Conservation (phyloP, 1,139 yeast species). For the Candida gigantensis region DNA sequence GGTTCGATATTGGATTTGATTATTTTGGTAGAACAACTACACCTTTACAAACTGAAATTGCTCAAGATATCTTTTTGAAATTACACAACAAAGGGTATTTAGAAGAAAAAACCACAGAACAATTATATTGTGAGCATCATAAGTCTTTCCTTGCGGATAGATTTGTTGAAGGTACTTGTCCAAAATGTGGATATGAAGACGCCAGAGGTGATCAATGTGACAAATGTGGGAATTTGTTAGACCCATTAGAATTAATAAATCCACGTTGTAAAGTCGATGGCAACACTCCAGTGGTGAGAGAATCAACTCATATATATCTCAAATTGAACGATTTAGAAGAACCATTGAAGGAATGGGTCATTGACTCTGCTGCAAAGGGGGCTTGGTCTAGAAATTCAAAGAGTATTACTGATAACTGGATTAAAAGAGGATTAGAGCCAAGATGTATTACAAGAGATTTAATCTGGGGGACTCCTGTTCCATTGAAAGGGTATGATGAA, state of each 20-base stretch:
- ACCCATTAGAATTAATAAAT: slow-evolving; percentile 88
- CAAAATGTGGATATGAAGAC: slow-evolving; percentile 90
- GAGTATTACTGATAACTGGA: slow-evolving; percentile 88
- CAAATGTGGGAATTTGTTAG: slow-evolving; percentile 84
- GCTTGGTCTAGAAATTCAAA: slow-evolving; percentile 90
- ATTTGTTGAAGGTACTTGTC: slow-evolving; percentile 97
- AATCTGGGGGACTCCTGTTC: slow-evolving; percentile 98
- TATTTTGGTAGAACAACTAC: slow-evolving; percentile 97
- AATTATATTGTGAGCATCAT: slow-evolving; percentile 88
- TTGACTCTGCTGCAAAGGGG: slow-evolving; percentile 66
- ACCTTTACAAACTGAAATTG: slow-evolving; percentile 85
- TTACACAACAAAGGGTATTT: slow-evolving; percentile 71
- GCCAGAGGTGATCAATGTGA: slow-evolving; percentile 99
- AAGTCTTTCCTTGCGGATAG: slow-evolving; percentile 93
- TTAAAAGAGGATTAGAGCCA: slow-evolving; percentile 88
- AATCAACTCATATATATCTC: slow-evolving; percentile 84
- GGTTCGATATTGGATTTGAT: slow-evolving; percentile 96
- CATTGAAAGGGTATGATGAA: slow-evolving; percentile 74
- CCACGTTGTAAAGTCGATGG: slow-evolving; percentile 95
- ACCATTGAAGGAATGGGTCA: slow-evolving; percentile 71
- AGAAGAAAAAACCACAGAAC: slow-evolving; percentile 86
- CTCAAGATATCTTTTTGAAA: slow-evolving; percentile 86
- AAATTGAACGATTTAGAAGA: slow-evolving; percentile 82
- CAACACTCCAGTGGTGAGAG: slow-evolving; percentile 73
- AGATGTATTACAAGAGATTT: slow-evolving; percentile 97